phyloP scores from a whole-genome alignment of 345 rosid genomes.

The Corchorus olitorius region DNA sequence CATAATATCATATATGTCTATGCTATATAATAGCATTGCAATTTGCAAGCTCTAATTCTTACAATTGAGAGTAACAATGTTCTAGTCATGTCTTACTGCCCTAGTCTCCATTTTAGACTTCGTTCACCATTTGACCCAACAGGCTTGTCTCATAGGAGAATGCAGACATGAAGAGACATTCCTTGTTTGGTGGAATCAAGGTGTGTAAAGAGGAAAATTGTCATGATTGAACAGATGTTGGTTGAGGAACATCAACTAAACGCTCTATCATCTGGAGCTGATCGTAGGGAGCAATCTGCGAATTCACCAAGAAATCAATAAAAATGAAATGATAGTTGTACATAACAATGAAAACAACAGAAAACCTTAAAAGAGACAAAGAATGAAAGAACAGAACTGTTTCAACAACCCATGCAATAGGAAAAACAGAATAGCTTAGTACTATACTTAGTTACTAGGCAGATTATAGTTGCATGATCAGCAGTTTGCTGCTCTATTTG shows the following conservation, averaged over 20 bases:
- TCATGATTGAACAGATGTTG: conserved; percentile 10
- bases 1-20: neutral
- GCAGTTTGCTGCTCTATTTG: neutral
- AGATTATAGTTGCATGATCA: neutral
- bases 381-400: too few relatives aligned
- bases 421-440: neutral
- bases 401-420: too few relatives aligned
- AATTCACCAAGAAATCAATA: neutral
- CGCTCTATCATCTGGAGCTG: conserved; percentile 83
- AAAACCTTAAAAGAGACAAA: too few relatives aligned
- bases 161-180: neutral
- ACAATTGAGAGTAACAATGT: neutral
- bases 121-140: neutral
- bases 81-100: neutral
- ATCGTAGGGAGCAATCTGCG: conserved; percentile 97
- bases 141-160: neutral
- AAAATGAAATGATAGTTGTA: neutral
- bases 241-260: conserved; percentile 59
- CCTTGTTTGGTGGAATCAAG: neutral
- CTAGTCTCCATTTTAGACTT: neutral
- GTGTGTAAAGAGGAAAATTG: neutral
- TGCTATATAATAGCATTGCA: neutral
- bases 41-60: neutral
- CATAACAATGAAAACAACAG: neutral
- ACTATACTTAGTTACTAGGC: neutral